These are phyloP conservation scores for Pinus albicaulis DNA, from an alignment of 75 land plant genomes.

Conservation along the genomic window DNA sequence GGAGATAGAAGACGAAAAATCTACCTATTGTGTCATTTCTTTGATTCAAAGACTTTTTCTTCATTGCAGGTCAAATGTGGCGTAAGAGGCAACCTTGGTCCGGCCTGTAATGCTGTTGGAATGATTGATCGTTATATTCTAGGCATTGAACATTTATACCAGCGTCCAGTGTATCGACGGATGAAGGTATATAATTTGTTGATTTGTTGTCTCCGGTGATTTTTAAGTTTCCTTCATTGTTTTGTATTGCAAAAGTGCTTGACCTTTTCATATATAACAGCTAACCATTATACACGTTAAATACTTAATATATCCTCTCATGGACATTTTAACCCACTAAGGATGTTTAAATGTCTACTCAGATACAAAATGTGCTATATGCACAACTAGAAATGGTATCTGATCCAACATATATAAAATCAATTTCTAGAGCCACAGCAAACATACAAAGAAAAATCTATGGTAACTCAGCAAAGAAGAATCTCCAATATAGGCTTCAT, in stretches of 20 bases:
- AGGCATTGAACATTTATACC: constrained; percentile 55
- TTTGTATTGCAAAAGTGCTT: background rate
- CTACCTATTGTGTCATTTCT: background rate
- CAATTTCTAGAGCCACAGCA: too few species aligned
- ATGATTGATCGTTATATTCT: constrained; percentile 55
- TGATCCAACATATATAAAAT: too few species aligned
- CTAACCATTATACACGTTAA: background rate
- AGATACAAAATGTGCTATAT: background rate
- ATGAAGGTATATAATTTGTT: constrained; percentile 24
- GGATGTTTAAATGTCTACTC: background rate
- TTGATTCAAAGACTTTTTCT: background rate
- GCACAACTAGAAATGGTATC: background rate
- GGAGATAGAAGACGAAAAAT: background rate
- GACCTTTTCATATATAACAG: background rate
- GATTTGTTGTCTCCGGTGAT: background rate
- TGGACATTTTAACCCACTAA: background rate
- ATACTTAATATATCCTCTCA: background rate
- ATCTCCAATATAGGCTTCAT: too few species aligned
- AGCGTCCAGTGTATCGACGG: constrained; percentile 48
- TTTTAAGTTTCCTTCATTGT: background rate
- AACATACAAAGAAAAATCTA: too few species aligned
- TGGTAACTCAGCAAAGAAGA: too few species aligned
- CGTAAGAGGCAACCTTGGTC: constrained; percentile 61
- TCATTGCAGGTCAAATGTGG: constrained; percentile 54
- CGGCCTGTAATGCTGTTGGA: constrained; percentile 67